These are phyloP conservation scores for Xylaria grammica DNA, from an alignment of 495 filamentous ascomycete species.

Conservation along the genomic window DNA sequence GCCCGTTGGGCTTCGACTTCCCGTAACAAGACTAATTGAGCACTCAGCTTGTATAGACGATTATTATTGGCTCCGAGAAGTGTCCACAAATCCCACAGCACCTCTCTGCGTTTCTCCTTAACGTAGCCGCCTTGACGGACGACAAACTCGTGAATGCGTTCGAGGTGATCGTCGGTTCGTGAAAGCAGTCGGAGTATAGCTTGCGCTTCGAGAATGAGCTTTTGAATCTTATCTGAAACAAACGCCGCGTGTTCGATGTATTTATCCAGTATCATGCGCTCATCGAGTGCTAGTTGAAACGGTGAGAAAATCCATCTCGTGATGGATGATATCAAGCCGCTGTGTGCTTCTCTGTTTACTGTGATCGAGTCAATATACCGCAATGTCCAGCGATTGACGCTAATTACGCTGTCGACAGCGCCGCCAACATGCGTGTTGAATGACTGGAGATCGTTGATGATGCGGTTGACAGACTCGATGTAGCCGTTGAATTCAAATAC, in stretches of 20 bases:
- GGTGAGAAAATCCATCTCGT: constrained; percentile 54
- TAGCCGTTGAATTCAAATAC: constrained; percentile 70
- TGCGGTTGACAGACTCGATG: constrained; percentile 62
- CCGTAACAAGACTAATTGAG: constrained; percentile 61
- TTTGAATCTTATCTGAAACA: constrained; percentile 67
- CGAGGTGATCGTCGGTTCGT: constrained; percentile 66
- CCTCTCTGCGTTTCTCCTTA: constrained; percentile 59
- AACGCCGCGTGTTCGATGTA: constrained; percentile 68
- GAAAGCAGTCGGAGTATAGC: constrained; percentile 60
- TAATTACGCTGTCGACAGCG: constrained; percentile 71
- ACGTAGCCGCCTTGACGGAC: constrained; percentile 58
- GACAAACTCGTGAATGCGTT: constrained; percentile 67
- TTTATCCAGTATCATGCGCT: constrained; percentile 58
- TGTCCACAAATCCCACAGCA: constrained; percentile 70
- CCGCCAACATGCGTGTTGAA: constrained; percentile 73
- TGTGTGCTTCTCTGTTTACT: constrained; percentile 43
- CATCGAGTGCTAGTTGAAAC: constrained; percentile 61
- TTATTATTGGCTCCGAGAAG: constrained; percentile 67
- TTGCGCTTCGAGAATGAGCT: constrained; percentile 69
- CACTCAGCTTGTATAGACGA: constrained; percentile 59
- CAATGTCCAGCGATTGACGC: constrained; percentile 64
- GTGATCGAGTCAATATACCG: constrained; percentile 66
- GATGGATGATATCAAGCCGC: constrained; percentile 37
- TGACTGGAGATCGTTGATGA: constrained; percentile 61
- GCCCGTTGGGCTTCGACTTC: constrained; percentile 65